Percentiles rank a stretch among this genome's conserved stretches.
Conservation (phyloP, 2,329 filamentous ascomycete genomes). For the Incumbomyces lentus region DNA sequence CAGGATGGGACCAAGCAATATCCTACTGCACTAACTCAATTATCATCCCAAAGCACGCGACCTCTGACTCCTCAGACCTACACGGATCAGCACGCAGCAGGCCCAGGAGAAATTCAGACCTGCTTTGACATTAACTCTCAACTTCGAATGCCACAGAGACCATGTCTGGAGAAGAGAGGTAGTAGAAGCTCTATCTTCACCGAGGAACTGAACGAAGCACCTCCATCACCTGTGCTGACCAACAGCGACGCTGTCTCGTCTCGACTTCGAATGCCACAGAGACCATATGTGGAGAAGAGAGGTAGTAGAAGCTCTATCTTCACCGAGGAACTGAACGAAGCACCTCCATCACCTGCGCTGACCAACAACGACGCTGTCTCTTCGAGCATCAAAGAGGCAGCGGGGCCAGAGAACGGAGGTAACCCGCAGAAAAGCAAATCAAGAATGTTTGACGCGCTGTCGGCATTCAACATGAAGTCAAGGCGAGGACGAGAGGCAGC, state of each 20-base stretch:
- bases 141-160: slow-evolving; percentile 33
- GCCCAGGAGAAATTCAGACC: slow-evolving; percentile 52
- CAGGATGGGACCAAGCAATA: slow-evolving; percentile 31
- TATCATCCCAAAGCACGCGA: slow-evolving; percentile 45
- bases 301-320: slow-evolving; percentile 20
- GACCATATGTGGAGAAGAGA: slow-evolving; percentile 21
- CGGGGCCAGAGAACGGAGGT: slow-evolving; percentile 3
- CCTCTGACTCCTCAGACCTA: slow-evolving; percentile 47
- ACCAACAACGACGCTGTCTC: slow-evolving; percentile 12
- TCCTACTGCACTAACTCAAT: slow-evolving; percentile 35
- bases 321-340: slow-evolving; percentile 22
- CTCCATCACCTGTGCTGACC: no score
- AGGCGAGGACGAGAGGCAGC: slow-evolving; percentile 5
- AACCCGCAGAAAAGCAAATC: slow-evolving; percentile 16
- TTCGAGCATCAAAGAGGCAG: background rate
- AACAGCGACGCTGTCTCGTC: no score
- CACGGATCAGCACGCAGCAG: slow-evolving; percentile 44
- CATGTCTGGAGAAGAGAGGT: slow-evolving; percentile 20
- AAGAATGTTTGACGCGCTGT: slow-evolving; percentile 18
- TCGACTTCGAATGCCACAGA: slow-evolving; percentile 35
- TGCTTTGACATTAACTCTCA: slow-evolving; percentile 39
- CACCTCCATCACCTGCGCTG: slow-evolving; percentile 16
- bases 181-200: slow-evolving; percentile 22
- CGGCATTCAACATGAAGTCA: slow-evolving; percentile 17
- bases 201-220: slow-evolving; percentile 23